phyloP scores from a whole-genome alignment of 768 basidiomycete genomes.

The Xanthoconium stramineum region DNA sequence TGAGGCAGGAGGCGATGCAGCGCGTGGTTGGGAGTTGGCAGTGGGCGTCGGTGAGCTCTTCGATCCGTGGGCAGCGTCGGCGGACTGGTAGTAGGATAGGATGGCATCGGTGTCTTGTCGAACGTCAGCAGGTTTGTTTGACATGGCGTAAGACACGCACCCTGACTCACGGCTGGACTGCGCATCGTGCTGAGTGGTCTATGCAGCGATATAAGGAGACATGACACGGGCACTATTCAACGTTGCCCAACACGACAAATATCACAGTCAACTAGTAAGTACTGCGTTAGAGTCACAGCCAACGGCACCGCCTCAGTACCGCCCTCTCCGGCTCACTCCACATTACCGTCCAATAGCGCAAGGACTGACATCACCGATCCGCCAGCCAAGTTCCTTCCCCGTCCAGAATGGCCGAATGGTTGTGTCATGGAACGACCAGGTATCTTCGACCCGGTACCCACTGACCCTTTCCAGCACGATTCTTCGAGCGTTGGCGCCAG shows the following conservation, averaged over 20 bases:
- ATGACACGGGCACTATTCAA: constrained; percentile 5
- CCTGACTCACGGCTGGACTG: constrained; percentile 4
- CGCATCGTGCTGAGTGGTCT: constrained; percentile 16
- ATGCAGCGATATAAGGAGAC: constrained; percentile 8
- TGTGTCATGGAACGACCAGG: constrained; percentile 44
- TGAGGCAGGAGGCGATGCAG: constrained; percentile 27
- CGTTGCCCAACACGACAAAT: neutral
- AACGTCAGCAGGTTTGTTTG: constrained; percentile 2
- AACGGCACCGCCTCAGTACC: constrained; percentile 24
- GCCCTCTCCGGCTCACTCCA: neutral
- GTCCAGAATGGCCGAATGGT: constrained; percentile 84
- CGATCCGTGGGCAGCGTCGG: constrained; percentile 18
- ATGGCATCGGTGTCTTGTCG: constrained; percentile 41
- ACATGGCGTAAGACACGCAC: constrained; percentile 15
- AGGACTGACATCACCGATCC: constrained; percentile 35
- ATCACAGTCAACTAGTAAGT: neutral
- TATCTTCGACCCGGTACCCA: constrained; percentile 41
- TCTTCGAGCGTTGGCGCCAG: constrained; percentile 28
- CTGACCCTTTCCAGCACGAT: constrained; percentile 45
- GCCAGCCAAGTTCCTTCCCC: constrained; percentile 78
- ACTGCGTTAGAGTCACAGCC: constrained; percentile 19
- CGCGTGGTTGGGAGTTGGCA: constrained; percentile 7
- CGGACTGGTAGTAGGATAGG: constrained; percentile 55
- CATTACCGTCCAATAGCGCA: neutral
- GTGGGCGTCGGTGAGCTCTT: constrained; percentile 19